Conservation (phyloP, 2,329 filamentous ascomycete genomes). For the Scleromitrula shiraiana region DNA sequence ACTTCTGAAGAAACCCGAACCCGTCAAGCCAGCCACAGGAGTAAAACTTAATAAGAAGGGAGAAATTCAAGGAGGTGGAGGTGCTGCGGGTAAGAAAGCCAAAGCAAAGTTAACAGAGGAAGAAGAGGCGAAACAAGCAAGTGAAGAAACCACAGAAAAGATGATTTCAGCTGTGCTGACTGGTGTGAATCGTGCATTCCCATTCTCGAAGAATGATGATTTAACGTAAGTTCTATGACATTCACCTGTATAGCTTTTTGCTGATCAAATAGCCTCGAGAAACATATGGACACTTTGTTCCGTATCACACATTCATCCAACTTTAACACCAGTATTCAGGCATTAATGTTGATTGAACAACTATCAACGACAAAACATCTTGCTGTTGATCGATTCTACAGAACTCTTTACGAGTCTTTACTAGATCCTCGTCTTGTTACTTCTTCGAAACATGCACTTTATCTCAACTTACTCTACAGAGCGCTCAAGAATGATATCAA, state of each 20-base stretch:
- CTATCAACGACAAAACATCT: conserved; percentile 73
- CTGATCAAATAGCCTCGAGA: conserved; percentile 54
- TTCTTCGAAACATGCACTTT: conserved; percentile 92
- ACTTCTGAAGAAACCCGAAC: conserved; percentile 57
- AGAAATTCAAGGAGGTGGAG: conserved; percentile 45
- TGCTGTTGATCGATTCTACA: conserved; percentile 84
- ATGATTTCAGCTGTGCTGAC: conserved; percentile 85
- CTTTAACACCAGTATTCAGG: conserved; percentile 97
- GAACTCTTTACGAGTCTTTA: conserved; percentile 90
- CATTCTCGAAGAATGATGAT: conserved; percentile 78
- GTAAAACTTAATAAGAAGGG: conserved; percentile 41
- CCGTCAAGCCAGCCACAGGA: conserved; percentile 31
- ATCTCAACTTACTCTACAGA: conserved; percentile 84
- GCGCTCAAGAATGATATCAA: conserved; percentile 87
- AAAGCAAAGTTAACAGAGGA: conserved; percentile 33
- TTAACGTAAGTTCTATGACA: conserved; percentile 46
- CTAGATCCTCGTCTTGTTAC: conserved; percentile 80
- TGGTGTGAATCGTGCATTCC: conserved; percentile 91
- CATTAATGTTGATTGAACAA: conserved; percentile 90
- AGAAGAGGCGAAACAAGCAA: conserved; percentile 32
- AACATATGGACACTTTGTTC: conserved; percentile 90
- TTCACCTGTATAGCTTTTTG: too few relatives aligned
- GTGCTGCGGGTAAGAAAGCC: conserved; percentile 43
- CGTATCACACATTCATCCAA: conserved; percentile 95
- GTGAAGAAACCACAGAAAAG: conserved; percentile 63